phyloP scores from a whole-genome alignment of 371 early-diverging fungal genomes.

The Batrachochytrium dendrobatidis region DNA sequence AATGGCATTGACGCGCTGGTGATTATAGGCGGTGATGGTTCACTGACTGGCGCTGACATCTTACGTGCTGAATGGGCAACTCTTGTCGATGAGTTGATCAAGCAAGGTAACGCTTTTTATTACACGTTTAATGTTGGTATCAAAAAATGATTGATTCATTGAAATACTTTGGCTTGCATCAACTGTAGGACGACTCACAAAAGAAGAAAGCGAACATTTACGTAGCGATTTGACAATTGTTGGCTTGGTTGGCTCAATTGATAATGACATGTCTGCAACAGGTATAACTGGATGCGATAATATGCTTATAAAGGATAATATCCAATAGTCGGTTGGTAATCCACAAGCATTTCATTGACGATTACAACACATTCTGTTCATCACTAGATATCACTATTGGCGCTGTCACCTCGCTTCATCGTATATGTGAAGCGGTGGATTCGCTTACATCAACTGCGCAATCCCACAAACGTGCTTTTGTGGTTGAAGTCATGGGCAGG shows the following conservation, averaged over 20 bases:
- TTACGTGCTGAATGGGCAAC: slow-evolving; percentile 90
- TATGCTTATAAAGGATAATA: too few relatives aligned
- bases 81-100: slow-evolving; percentile 68
- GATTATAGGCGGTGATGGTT: slow-evolving; percentile 98
- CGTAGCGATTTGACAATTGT: slow-evolving; percentile 79
- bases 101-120: slow-evolving; percentile 18
- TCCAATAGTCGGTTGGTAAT: too few relatives aligned
- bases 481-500: slow-evolving; percentile 99
- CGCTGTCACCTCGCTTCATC: slow-evolving; percentile 89
- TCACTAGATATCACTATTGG: slow-evolving; percentile 89
- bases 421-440: slow-evolving; percentile 97
- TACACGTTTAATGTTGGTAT: not conserved
- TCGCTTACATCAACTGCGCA: slow-evolving; percentile 90
- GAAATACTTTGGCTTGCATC: not conserved
- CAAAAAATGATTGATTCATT: not conserved
- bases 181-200: slow-evolving; percentile 40
- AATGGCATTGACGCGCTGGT: slow-evolving; percentile 93
- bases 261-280: slow-evolving; percentile 96
- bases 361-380: not conserved
- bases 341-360: too few relatives aligned
- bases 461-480: slow-evolving; percentile 96
- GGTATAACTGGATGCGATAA: too few relatives aligned
- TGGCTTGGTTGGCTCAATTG: slow-evolving; percentile 93
- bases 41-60: slow-evolving; percentile 92
- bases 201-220: slow-evolving; percentile 47